Percentiles rank a stretch among this genome's conserved stretches.
These are phyloP conservation scores for Melastoma candidum DNA, from an alignment of 441 rosid species.

Conservation along the genomic window DNA sequence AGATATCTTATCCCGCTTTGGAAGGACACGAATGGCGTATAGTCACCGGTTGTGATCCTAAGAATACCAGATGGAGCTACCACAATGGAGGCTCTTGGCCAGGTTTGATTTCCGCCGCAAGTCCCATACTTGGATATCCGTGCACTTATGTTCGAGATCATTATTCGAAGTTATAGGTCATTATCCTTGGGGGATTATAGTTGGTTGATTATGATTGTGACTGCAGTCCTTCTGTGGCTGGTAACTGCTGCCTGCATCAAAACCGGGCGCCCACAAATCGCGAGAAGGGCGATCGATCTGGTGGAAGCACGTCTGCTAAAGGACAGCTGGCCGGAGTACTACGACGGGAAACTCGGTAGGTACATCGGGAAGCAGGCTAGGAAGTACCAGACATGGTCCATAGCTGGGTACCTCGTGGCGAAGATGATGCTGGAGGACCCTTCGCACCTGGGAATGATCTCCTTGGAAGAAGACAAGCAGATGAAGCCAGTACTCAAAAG, in stretches of 20 bases:
- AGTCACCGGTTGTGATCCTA: conserved; percentile 19
- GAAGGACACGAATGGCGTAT: conserved; percentile 20
- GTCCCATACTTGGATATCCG: not conserved
- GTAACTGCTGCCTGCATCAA: conserved; percentile 19
- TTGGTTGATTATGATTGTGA: not conserved
- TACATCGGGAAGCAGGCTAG: conserved; percentile 18
- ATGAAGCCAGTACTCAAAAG: conserved; percentile 16
- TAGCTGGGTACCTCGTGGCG: conserved; percentile 16
- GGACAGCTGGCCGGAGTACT: conserved; percentile 20
- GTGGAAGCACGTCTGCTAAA: conserved; percentile 16
- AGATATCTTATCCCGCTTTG: conserved; percentile 16
- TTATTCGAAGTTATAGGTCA: not conserved
- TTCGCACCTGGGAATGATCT: conserved; percentile 20
- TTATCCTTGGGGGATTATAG: not conserved
- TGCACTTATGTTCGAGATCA: not conserved
- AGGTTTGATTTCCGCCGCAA: conserved; percentile 6
- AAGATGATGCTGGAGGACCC: conserved; percentile 22
- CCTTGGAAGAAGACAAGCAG: conserved; percentile 20
- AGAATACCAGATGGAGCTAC: conserved; percentile 21
- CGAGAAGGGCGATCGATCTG: conserved; percentile 15
- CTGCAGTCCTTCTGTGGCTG: conserved; percentile 19
- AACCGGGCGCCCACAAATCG: conserved; percentile 18
- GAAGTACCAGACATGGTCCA: conserved; percentile 19
- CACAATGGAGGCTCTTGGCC: conserved; percentile 24
- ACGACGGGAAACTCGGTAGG: conserved; percentile 17